Percentiles rank a stretch among this genome's conserved stretches.
These are phyloP conservation scores for Pontederia crassipes DNA, from an alignment of 176 grass and related monocot species.

Conservation along the genomic window DNA sequence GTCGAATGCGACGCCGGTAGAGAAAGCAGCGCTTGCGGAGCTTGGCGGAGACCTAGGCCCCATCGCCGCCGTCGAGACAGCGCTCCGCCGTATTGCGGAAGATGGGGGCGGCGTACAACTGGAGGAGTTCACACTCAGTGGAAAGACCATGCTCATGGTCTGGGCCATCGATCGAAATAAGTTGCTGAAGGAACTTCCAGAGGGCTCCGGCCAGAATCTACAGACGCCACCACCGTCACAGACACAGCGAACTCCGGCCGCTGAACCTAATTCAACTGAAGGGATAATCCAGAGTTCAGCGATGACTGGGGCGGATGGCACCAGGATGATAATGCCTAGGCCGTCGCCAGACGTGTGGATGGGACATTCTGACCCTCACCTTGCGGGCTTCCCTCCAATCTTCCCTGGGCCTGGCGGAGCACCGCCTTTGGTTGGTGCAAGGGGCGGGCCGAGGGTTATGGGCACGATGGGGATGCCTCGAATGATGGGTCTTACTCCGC, in stretches of 20 bases:
- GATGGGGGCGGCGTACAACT: slow-evolving; percentile 66
- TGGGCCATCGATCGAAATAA: slow-evolving; percentile 93
- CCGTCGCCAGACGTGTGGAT: slow-evolving; percentile 60
- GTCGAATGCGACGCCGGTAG: slow-evolving; percentile 49
- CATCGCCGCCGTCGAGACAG: slow-evolving; percentile 45
- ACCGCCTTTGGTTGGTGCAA: slow-evolving; percentile 18
- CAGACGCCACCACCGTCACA: slow-evolving; percentile 23
- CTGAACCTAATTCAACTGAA: not conserved
- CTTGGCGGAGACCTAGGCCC: slow-evolving; percentile 57
- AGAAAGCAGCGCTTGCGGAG: slow-evolving; percentile 54
- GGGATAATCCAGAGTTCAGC: slow-evolving; percentile 14
- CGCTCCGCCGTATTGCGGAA: slow-evolving; percentile 72
- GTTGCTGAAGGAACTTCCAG: slow-evolving; percentile 82
- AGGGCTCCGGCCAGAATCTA: slow-evolving; percentile 35
- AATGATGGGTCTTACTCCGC: slow-evolving; percentile 44
- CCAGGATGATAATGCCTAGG: slow-evolving; percentile 33
- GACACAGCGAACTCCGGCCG: slow-evolving; percentile 8
- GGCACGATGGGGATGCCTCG: slow-evolving; percentile 47
- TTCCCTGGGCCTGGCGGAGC: slow-evolving; percentile 26
- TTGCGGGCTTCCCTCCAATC: slow-evolving; percentile 50
- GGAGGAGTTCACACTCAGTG: slow-evolving; percentile 74
- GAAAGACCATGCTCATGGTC: slow-evolving; percentile 75
- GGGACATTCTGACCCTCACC: slow-evolving; percentile 26
- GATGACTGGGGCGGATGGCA: slow-evolving; percentile 23
- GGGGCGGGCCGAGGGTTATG: slow-evolving; percentile 47